Evolutionary conservation across 1,139 yeast genomes (phyloP), one percentile per base, ranked within the genome.

Genomic region (Diutina neorugosa): DNA sequence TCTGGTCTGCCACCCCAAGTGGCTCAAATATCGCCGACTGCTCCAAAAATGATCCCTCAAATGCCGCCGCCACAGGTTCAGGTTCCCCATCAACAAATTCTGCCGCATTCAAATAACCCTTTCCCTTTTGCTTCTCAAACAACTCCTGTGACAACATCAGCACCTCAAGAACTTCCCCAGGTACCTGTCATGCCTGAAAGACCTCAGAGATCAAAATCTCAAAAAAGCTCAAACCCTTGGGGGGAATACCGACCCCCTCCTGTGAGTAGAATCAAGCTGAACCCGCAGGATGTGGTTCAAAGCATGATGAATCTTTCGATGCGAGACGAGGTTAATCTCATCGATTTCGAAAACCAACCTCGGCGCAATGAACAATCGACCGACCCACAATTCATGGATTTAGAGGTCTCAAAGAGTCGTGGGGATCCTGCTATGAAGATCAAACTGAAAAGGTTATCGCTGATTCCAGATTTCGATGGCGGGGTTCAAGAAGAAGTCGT

Each of bases 401-500:
- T 48, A 9, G 44, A 25, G 19, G 23, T 12, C 3, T 6, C 52
- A 7, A 37, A 23, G 40, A 25, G 43, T 41, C 42, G 43, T 2
- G 46, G 43, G 5, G 19, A 14, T 4, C 4, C 31, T n/a, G 18
- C n/a, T 53, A 60, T 4, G 63, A 65, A 52, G 61, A 62, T 2
- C 55, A 56, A 43, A 69, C 66, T 58, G 59, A 74, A 71, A 58
- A 59, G 69, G 54, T 60, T 67, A 1, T 60, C 41, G 40, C 40
- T 27, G 50, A 46, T 46, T 5, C 48, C 46, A 23, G 44, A 25
- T 25, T 25, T 37, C 21, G 52, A 51, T 27, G 42, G 23, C 11
- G 48, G 34, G 3, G 50, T 46, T 2, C 31, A 71, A 58, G 78
- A 75, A 59, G 77, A 75, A 56, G 75, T 74, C 7, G 69, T 75